Evolutionary conservation across 2,329 filamentous ascomycete genomes (phyloP).

Genomic region (Cladosporium sp.): DNA sequence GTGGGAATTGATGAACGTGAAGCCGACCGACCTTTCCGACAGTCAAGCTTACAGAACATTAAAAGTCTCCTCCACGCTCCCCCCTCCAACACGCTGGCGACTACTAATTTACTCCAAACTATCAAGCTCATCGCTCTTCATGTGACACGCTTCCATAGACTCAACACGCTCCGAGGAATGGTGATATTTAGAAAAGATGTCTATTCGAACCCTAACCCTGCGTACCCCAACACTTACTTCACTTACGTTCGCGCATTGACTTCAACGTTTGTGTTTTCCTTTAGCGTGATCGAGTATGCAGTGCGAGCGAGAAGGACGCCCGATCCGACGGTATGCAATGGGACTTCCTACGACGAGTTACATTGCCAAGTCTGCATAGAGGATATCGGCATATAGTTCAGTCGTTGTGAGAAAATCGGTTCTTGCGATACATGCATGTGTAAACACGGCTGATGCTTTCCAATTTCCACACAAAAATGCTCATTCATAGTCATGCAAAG

Average conservation of each 20-base stretch:
- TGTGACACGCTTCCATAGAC: not conserved
- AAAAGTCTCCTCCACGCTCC: not conserved
- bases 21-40: not conserved
- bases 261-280: not conserved
- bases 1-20: too few species aligned
- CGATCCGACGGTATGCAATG: not conserved
- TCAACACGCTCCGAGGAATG: not conserved
- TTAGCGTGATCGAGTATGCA: not conserved
- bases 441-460: not conserved
- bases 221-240: not conserved
- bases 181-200: not conserved
- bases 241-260: not conserved
- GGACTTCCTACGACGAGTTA: not conserved
- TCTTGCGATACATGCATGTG: too few species aligned
- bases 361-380: not conserved
- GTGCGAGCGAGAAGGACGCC: too few species aligned
- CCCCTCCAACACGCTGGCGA: not conserved
- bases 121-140: not conserved
- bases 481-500: not conserved
- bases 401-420: too few species aligned
- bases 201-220: not conserved
- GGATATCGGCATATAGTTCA: too few species aligned
- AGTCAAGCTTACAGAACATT: not conserved
- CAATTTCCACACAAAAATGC: not conserved
- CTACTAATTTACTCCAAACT: not conserved